A percentile compares a stretch with the other conserved stretches of the same genome.
Conservation (phyloP, 331 rosid genomes). For the Quercus phellos region DNA sequence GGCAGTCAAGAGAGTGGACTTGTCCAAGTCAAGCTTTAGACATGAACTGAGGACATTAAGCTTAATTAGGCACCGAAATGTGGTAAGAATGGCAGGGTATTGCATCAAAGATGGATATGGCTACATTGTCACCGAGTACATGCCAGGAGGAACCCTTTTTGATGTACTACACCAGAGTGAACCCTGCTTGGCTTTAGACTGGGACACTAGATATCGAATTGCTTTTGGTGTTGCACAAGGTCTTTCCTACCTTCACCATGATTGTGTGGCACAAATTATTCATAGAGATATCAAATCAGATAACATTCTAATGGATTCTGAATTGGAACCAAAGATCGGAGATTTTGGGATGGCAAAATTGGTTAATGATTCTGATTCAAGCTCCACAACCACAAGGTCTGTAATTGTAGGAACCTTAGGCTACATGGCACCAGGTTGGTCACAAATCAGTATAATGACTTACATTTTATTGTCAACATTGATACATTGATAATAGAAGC, state of each 20-base stretch:
- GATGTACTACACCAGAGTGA: constrained; percentile 1
- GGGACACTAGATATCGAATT: constrained; percentile 8
- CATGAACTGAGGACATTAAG: constrained; percentile 10
- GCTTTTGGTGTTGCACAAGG: constrained; percentile 18
- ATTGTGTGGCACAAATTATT: constrained; percentile 17
- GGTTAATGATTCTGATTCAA: constrained; percentile 11
- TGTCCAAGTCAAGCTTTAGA: constrained; percentile 7
- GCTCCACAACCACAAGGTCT: not conserved
- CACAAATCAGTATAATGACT: not conserved
- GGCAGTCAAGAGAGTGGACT: constrained; percentile 18
- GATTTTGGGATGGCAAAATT: constrained; percentile 19
- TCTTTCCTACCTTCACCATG: constrained; percentile 29
- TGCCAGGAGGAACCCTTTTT: constrained; percentile 18
- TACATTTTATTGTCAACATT: not conserved
- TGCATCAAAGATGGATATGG: constrained; percentile 16
- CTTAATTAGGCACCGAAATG: constrained; percentile 17
- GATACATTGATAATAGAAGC: not conserved
- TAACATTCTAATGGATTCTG: constrained; percentile 14
- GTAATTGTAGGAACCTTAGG: constrained; percentile 19
- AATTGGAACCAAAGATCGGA: constrained; percentile 18
- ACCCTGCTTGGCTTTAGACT: not conserved
- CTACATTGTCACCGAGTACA: constrained; percentile 7
- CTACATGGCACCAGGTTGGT: constrained; percentile 21
- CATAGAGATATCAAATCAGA: constrained; percentile 21
- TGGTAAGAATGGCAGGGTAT: constrained; percentile 18